These are phyloP conservation scores for Ceratocystiopsis sp. DNA, from an alignment of 2,329 filamentous ascomycete genomes.

Conservation along the genomic window DNA sequence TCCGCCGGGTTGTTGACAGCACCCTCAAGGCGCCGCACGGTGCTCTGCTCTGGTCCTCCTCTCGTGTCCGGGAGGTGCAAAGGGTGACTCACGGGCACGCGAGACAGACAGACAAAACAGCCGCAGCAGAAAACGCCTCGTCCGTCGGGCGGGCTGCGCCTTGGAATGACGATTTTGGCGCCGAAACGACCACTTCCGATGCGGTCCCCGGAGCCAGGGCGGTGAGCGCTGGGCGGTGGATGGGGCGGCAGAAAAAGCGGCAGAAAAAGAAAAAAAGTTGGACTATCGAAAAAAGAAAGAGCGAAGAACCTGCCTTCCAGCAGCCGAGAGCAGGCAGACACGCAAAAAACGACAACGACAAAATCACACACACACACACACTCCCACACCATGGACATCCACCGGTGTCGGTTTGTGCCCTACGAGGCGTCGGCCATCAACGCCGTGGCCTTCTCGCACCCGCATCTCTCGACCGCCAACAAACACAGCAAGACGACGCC, in stretches of 20 bases:
- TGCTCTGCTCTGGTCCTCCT: no score
- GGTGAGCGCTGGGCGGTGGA: neutral
- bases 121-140: no score
- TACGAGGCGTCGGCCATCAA: conserved; percentile 89
- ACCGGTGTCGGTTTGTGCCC: conserved; percentile 89
- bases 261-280: neutral
- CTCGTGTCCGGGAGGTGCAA: neutral
- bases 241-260: neutral
- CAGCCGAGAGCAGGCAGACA: neutral
- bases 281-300: neutral
- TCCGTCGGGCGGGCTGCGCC: no score
- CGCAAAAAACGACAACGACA: neutral
- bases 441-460: conserved; percentile 81
- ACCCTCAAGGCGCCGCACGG: neutral
- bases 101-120: no score
- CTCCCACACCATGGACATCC: conserved; percentile 72
- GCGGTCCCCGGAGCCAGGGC: neutral
- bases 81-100: neutral
- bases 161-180: no score
- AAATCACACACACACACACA: no score
- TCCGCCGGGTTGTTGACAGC: neutral
- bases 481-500: conserved; percentile 36
- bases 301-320: neutral
- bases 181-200: neutral
- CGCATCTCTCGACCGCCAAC: conserved; percentile 27